A percentile compares a stretch with the other conserved stretches of the same genome.
phyloP scores from a whole-genome alignment of 2,329 filamentous ascomycete species.

The Cercospora canescens region DNA sequence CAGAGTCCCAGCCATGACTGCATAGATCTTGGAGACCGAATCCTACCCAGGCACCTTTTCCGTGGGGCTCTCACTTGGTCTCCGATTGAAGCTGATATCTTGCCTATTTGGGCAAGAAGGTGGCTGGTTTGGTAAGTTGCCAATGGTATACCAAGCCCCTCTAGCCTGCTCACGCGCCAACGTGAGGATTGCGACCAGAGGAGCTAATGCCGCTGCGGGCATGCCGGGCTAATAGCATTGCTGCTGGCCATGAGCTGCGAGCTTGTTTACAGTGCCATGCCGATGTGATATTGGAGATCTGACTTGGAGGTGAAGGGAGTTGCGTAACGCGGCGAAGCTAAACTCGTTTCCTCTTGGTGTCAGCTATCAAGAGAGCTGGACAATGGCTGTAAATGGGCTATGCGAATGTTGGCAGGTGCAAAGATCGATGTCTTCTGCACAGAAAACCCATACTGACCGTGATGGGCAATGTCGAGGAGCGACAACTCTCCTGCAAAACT shows the following conservation, averaged over 20 bases:
- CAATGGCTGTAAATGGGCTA: neutral
- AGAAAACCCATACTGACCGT: neutral
- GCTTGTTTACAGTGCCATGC: constrained; percentile 6
- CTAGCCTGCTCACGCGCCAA: neutral
- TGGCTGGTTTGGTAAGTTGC: neutral
- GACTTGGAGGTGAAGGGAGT: neutral
- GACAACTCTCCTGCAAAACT: neutral
- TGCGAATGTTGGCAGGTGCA: neutral
- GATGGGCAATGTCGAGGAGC: neutral
- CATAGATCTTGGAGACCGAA: neutral
- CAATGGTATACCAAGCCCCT: constrained; percentile 6
- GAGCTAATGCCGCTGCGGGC: neutral
- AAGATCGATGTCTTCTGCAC: neutral
- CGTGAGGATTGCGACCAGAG: neutral
- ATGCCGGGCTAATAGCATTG: neutral
- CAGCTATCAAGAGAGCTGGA: neutral
- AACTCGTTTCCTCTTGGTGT: neutral
- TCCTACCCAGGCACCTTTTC: neutral
- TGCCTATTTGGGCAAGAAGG: constrained; percentile 1
- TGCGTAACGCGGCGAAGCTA: neutral
- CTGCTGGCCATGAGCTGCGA: constrained; percentile 2
- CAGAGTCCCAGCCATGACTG: neutral
- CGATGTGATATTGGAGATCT: neutral
- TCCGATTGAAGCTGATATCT: neutral
- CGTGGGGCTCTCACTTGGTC: neutral